Conservation (phyloP, 2,329 filamentous ascomycete genomes). For the Scedosporium apiospermum region DNA sequence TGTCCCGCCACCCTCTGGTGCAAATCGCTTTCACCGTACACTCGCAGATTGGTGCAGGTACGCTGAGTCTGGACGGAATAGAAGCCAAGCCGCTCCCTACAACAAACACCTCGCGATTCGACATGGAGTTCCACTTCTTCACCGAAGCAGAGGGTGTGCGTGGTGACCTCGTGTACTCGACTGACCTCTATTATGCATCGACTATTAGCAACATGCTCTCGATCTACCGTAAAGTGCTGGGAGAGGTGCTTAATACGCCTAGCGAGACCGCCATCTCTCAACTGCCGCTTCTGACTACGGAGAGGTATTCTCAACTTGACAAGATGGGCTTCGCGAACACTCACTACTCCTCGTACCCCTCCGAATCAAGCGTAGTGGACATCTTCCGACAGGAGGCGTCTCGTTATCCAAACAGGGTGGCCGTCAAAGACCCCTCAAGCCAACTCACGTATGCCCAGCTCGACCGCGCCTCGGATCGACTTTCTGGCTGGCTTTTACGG, state of each 20-base stretch:
- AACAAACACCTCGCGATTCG: too few species aligned
- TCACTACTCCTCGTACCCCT: slow-evolving; percentile 8
- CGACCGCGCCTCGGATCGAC: slow-evolving; percentile 10
- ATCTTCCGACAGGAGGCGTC: slow-evolving; percentile 13
- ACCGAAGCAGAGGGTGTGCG: too few species aligned
- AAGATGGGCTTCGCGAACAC: slow-evolving; percentile 7
- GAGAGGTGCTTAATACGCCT: not conserved
- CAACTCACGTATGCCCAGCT: slow-evolving; percentile 15
- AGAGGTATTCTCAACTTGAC: not conserved
- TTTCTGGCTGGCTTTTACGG: slow-evolving; percentile 12
- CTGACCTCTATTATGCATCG: not conserved
- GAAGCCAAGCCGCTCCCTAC: too few species aligned
- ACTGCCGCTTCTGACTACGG: too few species aligned
- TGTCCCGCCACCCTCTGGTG: slow-evolving; percentile 11
- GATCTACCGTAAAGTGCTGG: slow-evolving; percentile 11
- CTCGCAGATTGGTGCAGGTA: slow-evolving; percentile 9
- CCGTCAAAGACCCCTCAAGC: slow-evolving; percentile 11
- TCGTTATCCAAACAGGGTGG: slow-evolving; percentile 6
- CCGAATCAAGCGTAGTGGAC: slow-evolving; percentile 14
- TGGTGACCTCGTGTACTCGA: too few species aligned
- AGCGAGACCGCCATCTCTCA: too few species aligned
- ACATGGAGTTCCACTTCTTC: too few species aligned
- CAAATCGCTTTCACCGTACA: slow-evolving; percentile 13
- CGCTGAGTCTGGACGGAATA: too few species aligned
- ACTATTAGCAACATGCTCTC: slow-evolving; percentile 12